Conservation (phyloP, 2,329 filamentous ascomycete genomes). For the Blastomyces emzantsi region DNA sequence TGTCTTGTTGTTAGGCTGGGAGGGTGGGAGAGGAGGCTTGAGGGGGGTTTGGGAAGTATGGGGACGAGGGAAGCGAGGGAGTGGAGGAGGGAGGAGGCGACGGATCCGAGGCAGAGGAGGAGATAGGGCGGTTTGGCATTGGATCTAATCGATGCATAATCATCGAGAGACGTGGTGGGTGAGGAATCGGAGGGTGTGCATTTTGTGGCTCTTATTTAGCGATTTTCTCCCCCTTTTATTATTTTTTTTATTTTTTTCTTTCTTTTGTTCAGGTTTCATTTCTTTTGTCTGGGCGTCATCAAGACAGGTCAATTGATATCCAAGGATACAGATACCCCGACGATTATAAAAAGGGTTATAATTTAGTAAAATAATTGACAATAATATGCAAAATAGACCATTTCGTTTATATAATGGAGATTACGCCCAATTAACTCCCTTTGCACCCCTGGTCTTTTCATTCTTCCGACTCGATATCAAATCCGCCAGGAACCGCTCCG, state of each 20-base stretch:
- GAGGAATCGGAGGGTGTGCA: background rate
- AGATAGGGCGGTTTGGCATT: constrained; percentile 23
- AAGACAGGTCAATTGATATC: background rate
- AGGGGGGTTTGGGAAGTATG: constrained; percentile 80
- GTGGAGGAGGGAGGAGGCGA: constrained; percentile 68
- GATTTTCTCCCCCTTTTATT: background rate
- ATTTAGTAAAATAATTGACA: background rate
- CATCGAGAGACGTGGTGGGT: background rate
- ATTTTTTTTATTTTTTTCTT: background rate
- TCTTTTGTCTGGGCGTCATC: background rate
- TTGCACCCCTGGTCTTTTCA: background rate
- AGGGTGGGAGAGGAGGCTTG: constrained; percentile 55
- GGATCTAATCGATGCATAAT: background rate
- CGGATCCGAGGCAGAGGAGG: constrained; percentile 67
- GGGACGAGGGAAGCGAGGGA: constrained; percentile 89
- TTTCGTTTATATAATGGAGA: background rate
- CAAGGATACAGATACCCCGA: background rate
- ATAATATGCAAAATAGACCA: background rate
- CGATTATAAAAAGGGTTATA: background rate
- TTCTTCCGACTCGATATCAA: too few relatives aligned
- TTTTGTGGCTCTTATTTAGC: background rate
- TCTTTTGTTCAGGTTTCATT: background rate
- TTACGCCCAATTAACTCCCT: too few relatives aligned
- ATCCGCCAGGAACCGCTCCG: too few relatives aligned
- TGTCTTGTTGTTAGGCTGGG: constrained; percentile 54